Evolutionary conservation across 441 rosid genomes (phyloP), one percentile per base, ranked within the genome.

Genomic region (Adansonia grandidieri): DNA sequence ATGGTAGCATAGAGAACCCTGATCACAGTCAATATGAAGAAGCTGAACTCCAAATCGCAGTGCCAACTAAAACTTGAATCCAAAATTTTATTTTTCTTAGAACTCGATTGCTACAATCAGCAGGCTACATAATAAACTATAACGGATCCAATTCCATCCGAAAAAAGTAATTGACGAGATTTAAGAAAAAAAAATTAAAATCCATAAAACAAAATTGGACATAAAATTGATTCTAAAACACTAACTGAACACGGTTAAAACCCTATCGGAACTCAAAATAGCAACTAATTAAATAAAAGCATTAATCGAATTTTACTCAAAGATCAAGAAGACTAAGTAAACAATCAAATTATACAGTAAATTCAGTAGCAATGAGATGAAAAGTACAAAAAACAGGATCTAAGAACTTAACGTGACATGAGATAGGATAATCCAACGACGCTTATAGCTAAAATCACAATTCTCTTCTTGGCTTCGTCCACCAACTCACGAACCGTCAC

Each of bases 391-490:
- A 28, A 58, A 78, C 17, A 37, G 48, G 24, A 10, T 22, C 44
- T 56, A 13, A 17, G 75, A 75, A 87, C 92, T 90, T 85, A 71
- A 97, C 99, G 77, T 2, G 98, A 95, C 96, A 97, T 86, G 80
- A 97, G 83, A 82, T 95, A 95, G 3, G 99, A 97, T 54, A 97
- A 91, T 79, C 99, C 99, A 50, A 92, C 87, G 69, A 95, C 95
- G 85, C 98, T 95, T 73, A 97, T 86, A 68, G 82, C 92, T 84
- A 97, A 82, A 81, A 97, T 80, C 69, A 95, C 98, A 74, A 89
- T 84, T 80, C 98, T 89, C 84, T 95, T 97, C 92, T 93, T 95
- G 65, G 91, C 98, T 82, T 97, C 99, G 84, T 97, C 99, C 63
- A 90, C 91, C 81, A 97, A 80, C 90, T 97, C 98, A 37, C 92